Conservation (phyloP, 345 rosid genomes). For the Sisymbrium irio region DNA sequence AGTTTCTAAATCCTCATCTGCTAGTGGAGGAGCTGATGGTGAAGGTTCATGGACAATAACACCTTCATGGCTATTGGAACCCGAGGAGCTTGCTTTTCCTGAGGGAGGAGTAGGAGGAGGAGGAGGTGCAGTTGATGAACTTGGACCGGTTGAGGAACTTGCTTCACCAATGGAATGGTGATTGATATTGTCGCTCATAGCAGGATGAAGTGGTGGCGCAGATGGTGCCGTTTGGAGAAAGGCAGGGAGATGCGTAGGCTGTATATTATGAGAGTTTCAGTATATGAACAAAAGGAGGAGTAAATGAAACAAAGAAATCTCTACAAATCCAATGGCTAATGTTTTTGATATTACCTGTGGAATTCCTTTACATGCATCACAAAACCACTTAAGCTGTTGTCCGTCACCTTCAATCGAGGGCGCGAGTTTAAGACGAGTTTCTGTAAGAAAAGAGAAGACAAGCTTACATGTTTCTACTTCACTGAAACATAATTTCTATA, state of each 20-base stretch:
- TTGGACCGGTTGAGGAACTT: slow-evolving; percentile 46
- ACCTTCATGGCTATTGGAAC: slow-evolving; percentile 29
- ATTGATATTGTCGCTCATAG: slow-evolving; percentile 36
- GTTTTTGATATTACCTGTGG: slow-evolving; percentile 56
- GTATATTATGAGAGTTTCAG: slow-evolving; percentile 22
- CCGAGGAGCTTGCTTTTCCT: slow-evolving; percentile 35
- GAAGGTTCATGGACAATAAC: slow-evolving; percentile 32
- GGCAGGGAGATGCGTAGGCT: slow-evolving; percentile 68
- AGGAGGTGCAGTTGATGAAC: slow-evolving; percentile 13
- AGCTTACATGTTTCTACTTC: neutral
- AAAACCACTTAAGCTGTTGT: slow-evolving; percentile 80
- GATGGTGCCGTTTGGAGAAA: slow-evolving; percentile 66
- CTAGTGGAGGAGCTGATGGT: slow-evolving; percentile 67
- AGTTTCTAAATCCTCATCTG: slow-evolving; percentile 37
- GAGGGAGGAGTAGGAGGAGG: slow-evolving; percentile 37
- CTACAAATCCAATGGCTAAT: neutral
- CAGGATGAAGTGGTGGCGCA: slow-evolving; percentile 71
- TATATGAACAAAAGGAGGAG: neutral
- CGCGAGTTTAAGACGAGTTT: slow-evolving; percentile 71
- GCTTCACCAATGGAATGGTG: slow-evolving; percentile 39
- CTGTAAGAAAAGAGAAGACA: slow-evolving; percentile 41
- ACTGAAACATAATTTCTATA: neutral
- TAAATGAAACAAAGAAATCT: neutral
- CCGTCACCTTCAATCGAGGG: slow-evolving; percentile 70
- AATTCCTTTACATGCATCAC: slow-evolving; percentile 95